Percentiles rank a stretch among this genome's conserved stretches.
These are phyloP conservation scores for Phytopythium aichiense DNA, from an alignment of 352 stramenopile genomes.

Conservation along the genomic window DNA sequence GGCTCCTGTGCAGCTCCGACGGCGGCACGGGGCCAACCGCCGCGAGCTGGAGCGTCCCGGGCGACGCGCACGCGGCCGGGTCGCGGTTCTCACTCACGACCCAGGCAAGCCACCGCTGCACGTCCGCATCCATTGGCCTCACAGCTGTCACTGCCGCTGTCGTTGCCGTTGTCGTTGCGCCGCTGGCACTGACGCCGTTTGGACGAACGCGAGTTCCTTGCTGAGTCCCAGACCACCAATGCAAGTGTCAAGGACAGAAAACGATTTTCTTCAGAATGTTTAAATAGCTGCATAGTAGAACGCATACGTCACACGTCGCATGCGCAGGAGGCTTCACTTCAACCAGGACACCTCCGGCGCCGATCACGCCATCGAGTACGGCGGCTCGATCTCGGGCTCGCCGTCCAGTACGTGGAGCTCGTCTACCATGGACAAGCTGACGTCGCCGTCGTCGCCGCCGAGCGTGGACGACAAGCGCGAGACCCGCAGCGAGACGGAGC, in stretches of 20 bases:
- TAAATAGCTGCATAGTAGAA: background rate
- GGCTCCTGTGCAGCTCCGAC: background rate
- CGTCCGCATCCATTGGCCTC: background rate
- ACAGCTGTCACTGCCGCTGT: no score
- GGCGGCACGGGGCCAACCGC: background rate
- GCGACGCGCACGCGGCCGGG: background rate
- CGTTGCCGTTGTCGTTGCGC: no score
- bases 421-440: slow-evolving; percentile 12
- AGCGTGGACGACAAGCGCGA: slow-evolving; percentile 21
- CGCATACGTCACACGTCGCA: background rate
- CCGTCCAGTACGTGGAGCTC: background rate
- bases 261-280: background rate
- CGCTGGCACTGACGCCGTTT: no score
- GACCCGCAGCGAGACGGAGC: slow-evolving; percentile 32
- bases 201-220: no score
- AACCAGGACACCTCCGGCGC: background rate
- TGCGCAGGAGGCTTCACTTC: background rate
- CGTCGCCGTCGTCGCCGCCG: slow-evolving; percentile 14
- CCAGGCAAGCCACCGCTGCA: background rate
- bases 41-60: background rate
- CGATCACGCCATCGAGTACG: background rate
- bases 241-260: no score
- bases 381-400: background rate
- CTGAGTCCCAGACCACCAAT: no score
- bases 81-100: background rate